A percentile compares a stretch with the other conserved stretches of the same genome.
These are phyloP conservation scores for Apiotrichum siamense DNA, from an alignment of 1,284 basidiomycete species.

Conservation along the genomic window DNA sequence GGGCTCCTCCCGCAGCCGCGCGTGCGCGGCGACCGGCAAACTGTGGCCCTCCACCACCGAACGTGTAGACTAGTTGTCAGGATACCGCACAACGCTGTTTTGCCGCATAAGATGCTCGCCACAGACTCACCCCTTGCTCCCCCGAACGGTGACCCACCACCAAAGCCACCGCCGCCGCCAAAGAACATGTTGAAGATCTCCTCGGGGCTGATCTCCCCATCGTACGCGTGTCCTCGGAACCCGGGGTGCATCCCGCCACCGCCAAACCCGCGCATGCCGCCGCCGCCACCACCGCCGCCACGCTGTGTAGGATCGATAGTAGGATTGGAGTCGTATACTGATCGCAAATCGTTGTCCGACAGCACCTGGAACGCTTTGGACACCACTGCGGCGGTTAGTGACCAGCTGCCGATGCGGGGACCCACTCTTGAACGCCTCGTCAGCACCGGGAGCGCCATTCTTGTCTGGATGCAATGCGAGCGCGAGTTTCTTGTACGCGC, in stretches of 20 bases:
- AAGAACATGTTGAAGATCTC: slow-evolving; percentile 99
- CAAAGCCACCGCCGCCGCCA: slow-evolving; percentile 58
- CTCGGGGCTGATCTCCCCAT: slow-evolving; percentile 86
- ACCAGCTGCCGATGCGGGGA: slow-evolving; percentile 17
- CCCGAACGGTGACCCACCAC: slow-evolving; percentile 56
- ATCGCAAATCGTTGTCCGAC: slow-evolving; percentile 86
- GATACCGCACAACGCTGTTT: neutral
- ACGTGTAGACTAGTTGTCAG: slow-evolving; percentile 36
- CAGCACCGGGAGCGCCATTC: slow-evolving; percentile 94
- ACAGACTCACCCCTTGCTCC: slow-evolving; percentile 35
- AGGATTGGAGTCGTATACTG: slow-evolving; percentile 81
- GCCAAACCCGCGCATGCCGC: slow-evolving; percentile 45
- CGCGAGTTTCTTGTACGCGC: slow-evolving; percentile 96
- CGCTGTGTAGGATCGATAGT: slow-evolving; percentile 80
- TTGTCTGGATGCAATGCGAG: slow-evolving; percentile 94
- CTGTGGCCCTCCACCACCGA: slow-evolving; percentile 54
- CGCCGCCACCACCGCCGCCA: slow-evolving; percentile 55
- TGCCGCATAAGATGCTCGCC: too few relatives aligned
- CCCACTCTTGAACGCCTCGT: slow-evolving; percentile 97
- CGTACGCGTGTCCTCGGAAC: slow-evolving; percentile 57
- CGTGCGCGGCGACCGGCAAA: slow-evolving; percentile 11
- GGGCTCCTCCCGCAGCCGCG: slow-evolving; percentile 28
- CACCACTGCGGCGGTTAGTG: slow-evolving; percentile 62
- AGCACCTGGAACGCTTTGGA: slow-evolving; percentile 96
- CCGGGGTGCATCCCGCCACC: slow-evolving; percentile 38